A percentile compares a stretch with the other conserved stretches of the same genome.
phyloP scores from a whole-genome alignment of 306 rosid species.

The Senna siamea region DNA sequence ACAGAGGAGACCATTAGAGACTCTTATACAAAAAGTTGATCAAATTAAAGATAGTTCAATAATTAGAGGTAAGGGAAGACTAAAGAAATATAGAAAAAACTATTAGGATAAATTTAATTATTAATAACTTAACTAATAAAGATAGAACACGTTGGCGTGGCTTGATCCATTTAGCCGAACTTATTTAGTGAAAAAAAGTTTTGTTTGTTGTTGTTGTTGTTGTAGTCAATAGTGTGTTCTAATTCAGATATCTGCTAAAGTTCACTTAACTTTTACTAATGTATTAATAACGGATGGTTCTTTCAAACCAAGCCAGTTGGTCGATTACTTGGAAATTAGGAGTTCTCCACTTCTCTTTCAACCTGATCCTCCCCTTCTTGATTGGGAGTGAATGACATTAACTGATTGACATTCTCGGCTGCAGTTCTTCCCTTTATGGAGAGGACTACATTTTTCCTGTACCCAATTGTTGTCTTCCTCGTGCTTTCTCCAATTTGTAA shows the following conservation, averaged over 20 bases:
- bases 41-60: too few relatives aligned
- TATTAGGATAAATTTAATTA: too few relatives aligned
- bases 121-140: too few relatives aligned
- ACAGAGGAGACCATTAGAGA: too few relatives aligned
- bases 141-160: too few relatives aligned
- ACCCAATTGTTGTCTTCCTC: conserved; percentile 86
- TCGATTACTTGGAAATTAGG: not conserved
- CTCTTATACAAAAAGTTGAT: too few relatives aligned
- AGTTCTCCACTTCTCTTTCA: not conserved
- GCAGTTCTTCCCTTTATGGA: conserved; percentile 93
- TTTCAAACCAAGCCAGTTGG: not conserved
- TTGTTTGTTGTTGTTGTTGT: too few relatives aligned
- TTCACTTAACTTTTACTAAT: not conserved
- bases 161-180: too few relatives aligned
- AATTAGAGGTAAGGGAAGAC: too few relatives aligned
- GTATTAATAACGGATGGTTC: not conserved
- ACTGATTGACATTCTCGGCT: conserved; percentile 38
- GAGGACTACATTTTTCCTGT: conserved; percentile 87
- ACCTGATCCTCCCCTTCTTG: not conserved
- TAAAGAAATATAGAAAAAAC: too few relatives aligned
- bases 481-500: conserved; percentile 94
- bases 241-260: not conserved
- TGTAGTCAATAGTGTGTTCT: not conserved
- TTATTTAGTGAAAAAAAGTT: too few relatives aligned
- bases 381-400: conserved; percentile 23